Evolutionary conservation across 2,329 filamentous ascomycete genomes (phyloP).

Genomic region (Teratosphaeria pseudoeucalypti): DNA sequence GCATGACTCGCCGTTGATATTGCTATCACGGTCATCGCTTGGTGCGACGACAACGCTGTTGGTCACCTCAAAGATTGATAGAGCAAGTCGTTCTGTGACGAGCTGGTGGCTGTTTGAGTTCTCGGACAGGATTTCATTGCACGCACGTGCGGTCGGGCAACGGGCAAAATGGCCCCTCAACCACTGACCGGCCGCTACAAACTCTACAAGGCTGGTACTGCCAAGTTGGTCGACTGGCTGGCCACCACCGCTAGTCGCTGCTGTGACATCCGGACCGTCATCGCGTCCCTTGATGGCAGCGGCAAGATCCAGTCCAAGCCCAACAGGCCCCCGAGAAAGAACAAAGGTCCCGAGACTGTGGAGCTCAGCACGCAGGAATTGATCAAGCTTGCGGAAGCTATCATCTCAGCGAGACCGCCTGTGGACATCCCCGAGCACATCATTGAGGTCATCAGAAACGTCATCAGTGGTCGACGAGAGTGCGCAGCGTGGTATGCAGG

Average conservation of each 20-base stretch:
- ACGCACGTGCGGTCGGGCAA: too few species aligned
- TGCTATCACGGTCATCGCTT: too few species aligned
- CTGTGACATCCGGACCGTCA: conserved; percentile 3
- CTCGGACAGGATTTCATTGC: too few species aligned
- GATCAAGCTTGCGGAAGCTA: conserved; percentile 5
- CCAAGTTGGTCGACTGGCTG: conserved; percentile 3
- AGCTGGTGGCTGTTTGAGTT: too few species aligned
- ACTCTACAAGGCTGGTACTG: conserved; percentile 5
- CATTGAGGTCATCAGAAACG: conserved; percentile 2
- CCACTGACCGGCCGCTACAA: conserved; percentile 1
- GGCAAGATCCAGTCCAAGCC: neutral
- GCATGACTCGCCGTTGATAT: too few species aligned
- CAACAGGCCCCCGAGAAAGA: neutral
- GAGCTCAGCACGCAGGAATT: conserved; percentile 4
- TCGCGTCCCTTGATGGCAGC: neutral
- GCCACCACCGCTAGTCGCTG: conserved; percentile 1
- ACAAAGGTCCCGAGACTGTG: neutral
- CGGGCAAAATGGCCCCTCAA: neutral
- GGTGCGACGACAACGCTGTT: too few species aligned
- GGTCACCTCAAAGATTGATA: too few species aligned
- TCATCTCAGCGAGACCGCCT: neutral
- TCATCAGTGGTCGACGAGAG: conserved; percentile 1
- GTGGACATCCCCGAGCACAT: conserved; percentile 1
- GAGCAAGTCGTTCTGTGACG: too few species aligned
- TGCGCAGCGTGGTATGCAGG: conserved; percentile 4